Evolutionary conservation across 2,329 filamentous ascomycete genomes (phyloP).

Genomic region (Dactylellina cionopaga): DNA sequence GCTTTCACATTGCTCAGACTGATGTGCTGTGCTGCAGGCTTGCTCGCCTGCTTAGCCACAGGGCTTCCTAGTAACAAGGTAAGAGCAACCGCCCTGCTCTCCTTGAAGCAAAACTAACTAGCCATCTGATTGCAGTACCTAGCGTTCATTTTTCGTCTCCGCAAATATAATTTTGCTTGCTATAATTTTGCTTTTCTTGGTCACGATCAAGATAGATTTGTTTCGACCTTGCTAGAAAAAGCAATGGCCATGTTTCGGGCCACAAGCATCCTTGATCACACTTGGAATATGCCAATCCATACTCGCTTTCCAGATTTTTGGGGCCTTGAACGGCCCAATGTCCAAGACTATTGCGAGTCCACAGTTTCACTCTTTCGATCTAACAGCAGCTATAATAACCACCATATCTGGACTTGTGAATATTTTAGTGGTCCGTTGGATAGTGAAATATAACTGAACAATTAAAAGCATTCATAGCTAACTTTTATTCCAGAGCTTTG

Average conservation of each 20-base stretch:
- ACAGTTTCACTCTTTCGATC: conserved; percentile 14
- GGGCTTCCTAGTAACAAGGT: conserved; percentile 32
- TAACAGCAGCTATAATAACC: conserved; percentile 13
- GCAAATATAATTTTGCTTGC: conserved; percentile 32
- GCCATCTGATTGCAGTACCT: neutral
- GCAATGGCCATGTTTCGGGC: conserved; percentile 37
- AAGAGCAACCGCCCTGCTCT: neutral
- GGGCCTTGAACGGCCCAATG: conserved; percentile 33
- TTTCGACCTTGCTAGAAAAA: conserved; percentile 29
- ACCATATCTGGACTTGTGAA: conserved; percentile 18
- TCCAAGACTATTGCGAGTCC: conserved; percentile 1
- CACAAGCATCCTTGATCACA: conserved; percentile 24
- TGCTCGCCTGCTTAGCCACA: conserved; percentile 16
- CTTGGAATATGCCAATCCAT: conserved; percentile 26
- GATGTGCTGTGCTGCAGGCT: conserved; percentile 17
- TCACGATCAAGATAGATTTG: conserved; percentile 5
- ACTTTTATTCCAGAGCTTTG: conserved; percentile 8
- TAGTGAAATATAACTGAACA: neutral
- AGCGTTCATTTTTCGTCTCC: conserved; percentile 37
- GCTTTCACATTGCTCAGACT: conserved; percentile 6
- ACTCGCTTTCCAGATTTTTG: conserved; percentile 34
- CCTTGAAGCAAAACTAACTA: neutral
- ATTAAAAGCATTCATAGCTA: neutral
- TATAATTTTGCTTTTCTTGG: conserved; percentile 15
- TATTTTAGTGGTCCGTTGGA: conserved; percentile 15